Evolutionary conservation across 2,329 filamentous ascomycete genomes (phyloP).

Genomic region (Microcyclosporella mali): DNA sequence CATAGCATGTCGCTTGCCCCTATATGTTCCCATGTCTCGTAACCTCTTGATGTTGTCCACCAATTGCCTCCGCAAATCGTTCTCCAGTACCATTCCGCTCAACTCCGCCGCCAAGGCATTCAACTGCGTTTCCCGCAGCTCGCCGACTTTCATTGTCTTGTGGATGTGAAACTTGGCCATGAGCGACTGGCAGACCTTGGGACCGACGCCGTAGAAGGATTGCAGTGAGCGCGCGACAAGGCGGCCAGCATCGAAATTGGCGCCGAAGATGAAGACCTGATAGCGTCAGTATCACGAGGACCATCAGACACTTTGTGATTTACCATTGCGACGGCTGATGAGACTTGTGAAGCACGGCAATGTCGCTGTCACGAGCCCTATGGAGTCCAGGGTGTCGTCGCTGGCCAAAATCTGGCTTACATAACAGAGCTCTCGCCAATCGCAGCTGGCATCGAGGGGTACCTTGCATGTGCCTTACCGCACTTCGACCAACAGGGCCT

Average conservation of each 20-base stretch:
- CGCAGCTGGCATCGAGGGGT: neutral
- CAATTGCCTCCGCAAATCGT: conserved; percentile 69
- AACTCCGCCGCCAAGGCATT: conserved; percentile 78
- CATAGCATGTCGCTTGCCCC: conserved; percentile 89
- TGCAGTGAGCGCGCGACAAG: conserved; percentile 67
- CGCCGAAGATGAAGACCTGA: conserved; percentile 66
- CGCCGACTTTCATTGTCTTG: conserved; percentile 70
- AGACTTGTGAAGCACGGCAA: neutral
- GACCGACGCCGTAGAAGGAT: conserved; percentile 80
- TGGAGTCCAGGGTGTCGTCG: no score
- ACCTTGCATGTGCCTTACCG: neutral
- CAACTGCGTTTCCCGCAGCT: conserved; percentile 67
- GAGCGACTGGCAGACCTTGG: conserved; percentile 62
- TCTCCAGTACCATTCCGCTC: conserved; percentile 89
- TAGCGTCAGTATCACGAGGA: no score
- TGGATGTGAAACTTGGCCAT: conserved; percentile 88
- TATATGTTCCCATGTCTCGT: conserved; percentile 84
- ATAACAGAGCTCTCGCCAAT: no score
- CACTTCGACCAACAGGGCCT: neutral
- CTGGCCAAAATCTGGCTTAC: no score
- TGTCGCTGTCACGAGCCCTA: no score
- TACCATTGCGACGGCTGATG: conserved; percentile 11
- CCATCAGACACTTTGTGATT: no score
- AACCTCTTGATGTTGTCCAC: conserved; percentile 79
- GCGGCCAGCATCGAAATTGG: conserved; percentile 77